Base-by-base conservation (phyloP, 129 eudicot species). In the Lonicera japonica region DNA sequence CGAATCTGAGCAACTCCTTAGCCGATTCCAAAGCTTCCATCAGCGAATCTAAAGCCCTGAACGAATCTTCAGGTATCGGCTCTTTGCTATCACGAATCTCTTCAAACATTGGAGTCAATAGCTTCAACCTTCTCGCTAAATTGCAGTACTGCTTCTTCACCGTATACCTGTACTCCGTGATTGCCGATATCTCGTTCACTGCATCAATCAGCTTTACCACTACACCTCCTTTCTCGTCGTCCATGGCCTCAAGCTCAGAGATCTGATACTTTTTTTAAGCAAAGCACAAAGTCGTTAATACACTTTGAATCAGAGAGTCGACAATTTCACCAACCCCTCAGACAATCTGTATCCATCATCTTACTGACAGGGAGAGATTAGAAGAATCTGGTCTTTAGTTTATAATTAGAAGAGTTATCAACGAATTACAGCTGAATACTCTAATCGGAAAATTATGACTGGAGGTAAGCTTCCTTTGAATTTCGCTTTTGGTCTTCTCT, bases 21-120 rank as follows among this genome's bases (percentile, higher is more conserved):
- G 97, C 85, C n/a, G 77, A 75, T 43, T 65, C 64, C 21, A 90
- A 66, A 17, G 81, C 82, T 11, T 70, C 70, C 40, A 59, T 64
- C 34, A 90, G 66, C 21, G 74, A 70, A 48, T 48, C 39, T 34
- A 90, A 54, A 11, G 86, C 71, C 63, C 25, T 39, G 23, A 74
- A 40, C 11, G 83, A 75, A 6, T 66, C 78, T 0, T 76, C 72
- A 17, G 82, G 76, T 0, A 90, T 16, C 21, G 73, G 38, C 46
- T 79, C 83, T 47, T 81, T 74, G 57, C 76, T 70, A 56, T 90
- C 97, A 15, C 95, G 88, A 77, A 90, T 86, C 81, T 90, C 97
- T 68, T 90, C 97, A 53, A 90, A 90, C 89, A 90, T 56, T 22
- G 97, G 97, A 47, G 75, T 81, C 77, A 90, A 72, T 13, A 90